Conservation (phyloP, 2,329 filamentous ascomycete species). For the Paraphaeosphaeria minitans region DNA sequence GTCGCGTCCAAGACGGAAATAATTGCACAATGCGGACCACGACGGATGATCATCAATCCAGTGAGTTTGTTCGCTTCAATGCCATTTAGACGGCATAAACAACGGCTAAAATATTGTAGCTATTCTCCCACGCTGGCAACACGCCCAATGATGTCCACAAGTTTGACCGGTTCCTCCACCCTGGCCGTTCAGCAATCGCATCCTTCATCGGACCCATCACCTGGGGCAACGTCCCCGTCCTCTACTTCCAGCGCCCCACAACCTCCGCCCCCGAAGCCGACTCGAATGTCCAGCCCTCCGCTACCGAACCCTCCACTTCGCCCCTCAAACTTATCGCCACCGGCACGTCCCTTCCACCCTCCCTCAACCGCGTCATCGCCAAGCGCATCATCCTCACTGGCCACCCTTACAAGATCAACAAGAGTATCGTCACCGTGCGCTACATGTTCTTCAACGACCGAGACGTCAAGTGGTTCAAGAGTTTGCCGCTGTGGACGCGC, state of each 20-base stretch:
- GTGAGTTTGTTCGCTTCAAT: slow-evolving; percentile 24
- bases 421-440: slow-evolving; percentile 91
- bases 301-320: slow-evolving; percentile 12
- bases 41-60: slow-evolving; percentile 85
- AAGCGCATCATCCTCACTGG: slow-evolving; percentile 94
- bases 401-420: slow-evolving; percentile 98
- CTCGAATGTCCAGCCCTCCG: slow-evolving; percentile 12
- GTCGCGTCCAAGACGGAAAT: slow-evolving; percentile 92
- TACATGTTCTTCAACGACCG: slow-evolving; percentile 99
- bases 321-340: slow-evolving; percentile 78
- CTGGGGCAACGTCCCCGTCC: slow-evolving; percentile 88
- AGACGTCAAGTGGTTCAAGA: slow-evolving; percentile 98
- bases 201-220: slow-evolving; percentile 88
- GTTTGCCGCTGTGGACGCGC: slow-evolving; percentile 91
- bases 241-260: slow-evolving; percentile 77
- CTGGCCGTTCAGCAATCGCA: slow-evolving; percentile 85
- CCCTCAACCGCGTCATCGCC: slow-evolving; percentile 78
- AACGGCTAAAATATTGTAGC: slow-evolving; percentile 27
- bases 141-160: slow-evolving; percentile 98
- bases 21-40: slow-evolving; percentile 87
- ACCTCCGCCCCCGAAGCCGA: slow-evolving; percentile 23
- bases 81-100: not conserved
- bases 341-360: slow-evolving; percentile 81
- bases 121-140: slow-evolving; percentile 87
- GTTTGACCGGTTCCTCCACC: slow-evolving; percentile 88